Base-by-base conservation (phyloP, 2,329 filamentous ascomycete genomes). In the Diaporthe ilicicola region DNA sequence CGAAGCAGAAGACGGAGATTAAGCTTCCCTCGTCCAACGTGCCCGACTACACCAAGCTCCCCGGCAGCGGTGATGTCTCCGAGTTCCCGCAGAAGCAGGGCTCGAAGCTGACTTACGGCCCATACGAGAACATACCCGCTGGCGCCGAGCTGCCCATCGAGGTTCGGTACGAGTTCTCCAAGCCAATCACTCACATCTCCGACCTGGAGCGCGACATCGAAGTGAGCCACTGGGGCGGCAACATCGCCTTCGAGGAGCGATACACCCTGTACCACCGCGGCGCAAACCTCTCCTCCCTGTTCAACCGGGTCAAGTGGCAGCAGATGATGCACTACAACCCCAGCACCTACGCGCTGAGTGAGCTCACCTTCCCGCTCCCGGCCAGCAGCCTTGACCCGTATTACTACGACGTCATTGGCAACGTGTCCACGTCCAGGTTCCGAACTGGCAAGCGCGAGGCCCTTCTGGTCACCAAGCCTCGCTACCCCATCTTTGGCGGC, bases 141-240 rank as follows among this genome's bases (percentile, higher is more conserved):
- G 94, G 93, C 67, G 92, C 92, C 12, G 79, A 85, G 56, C 89
- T 93, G 77, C 90, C 91, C 22, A 90, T 94, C 71, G 90, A 87
- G 75, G 91, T 98, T 67, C 93, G 96, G 73, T 98, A 97, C 82
- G 95, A 99, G 82, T 98, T 96, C 84, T 98, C 93, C 74, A 97
- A 95, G 83, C 95, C 96, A 15, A 86, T 99, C 70, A 92, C 91
- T 53, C 93, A 96, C 78, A 89, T 94, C 64, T 90, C 90, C 42
- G 85, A 89, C 19, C 86, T 99, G 72, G 94, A 98, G 83, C 92
- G 96, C 72, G 95, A 98, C 78, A 85, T 99, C 74, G 96, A 99
- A 81, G 92, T 99, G 76, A 97, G 94, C 79, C 96, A 98, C 82
- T 99, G 96, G 96, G 96, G 96, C 75, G 96, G 96, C 73, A 99